Base-by-base conservation (phyloP, 2,329 filamentous ascomycete species). In the Stylonectria norvegica region DNA sequence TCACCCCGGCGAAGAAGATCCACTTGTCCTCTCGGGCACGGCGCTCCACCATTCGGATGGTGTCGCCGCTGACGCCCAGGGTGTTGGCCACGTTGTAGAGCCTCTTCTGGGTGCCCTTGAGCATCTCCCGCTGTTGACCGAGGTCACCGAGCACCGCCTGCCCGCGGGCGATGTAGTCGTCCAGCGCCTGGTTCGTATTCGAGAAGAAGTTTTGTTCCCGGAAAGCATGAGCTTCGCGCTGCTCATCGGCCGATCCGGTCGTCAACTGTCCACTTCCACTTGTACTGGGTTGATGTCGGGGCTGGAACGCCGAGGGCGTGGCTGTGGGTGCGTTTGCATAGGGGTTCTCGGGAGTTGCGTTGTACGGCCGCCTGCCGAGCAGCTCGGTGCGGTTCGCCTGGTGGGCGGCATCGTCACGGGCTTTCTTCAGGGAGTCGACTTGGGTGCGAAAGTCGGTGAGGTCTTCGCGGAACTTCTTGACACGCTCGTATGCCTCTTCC, bases 81-180 rank as follows among this genome's bases (percentile, higher is more conserved):
- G 93, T 97, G 61, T 95, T 97, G 5, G 88, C 93, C 15, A 96
- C 89, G 55, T 81, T 91, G 61, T 97, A 97, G 35, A 98, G 72
- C 61, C 83, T 81, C 63, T 85, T 85, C 67, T 98, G 93, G 16
- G 93, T 97, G 36, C 85, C 87, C 71, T 98, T 98, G 49, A 98
- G 74, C 71, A 96, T 90, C 62, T 97, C 91, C 39, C 88, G 79
- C 71, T 98, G 93, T 58, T 93, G 78, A 3, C 87, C 85, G 40
- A 98, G 66, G 66, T 97, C 90, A 5, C 86, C 86, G 19, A 97
- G 73, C 25, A 98, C 93, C 1, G 89, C 88, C 59, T 95, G 82
- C 0, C 93, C 93, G 3, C 91, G 76, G 34, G 94, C 90, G 41
- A 98, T 79, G 60, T 95, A 98, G 53, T 97, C 91, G 61, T 98